Evolutionary conservation across 805 yeast genomes (phyloP).

Genomic region (Starmerella khaoyaiensis): DNA sequence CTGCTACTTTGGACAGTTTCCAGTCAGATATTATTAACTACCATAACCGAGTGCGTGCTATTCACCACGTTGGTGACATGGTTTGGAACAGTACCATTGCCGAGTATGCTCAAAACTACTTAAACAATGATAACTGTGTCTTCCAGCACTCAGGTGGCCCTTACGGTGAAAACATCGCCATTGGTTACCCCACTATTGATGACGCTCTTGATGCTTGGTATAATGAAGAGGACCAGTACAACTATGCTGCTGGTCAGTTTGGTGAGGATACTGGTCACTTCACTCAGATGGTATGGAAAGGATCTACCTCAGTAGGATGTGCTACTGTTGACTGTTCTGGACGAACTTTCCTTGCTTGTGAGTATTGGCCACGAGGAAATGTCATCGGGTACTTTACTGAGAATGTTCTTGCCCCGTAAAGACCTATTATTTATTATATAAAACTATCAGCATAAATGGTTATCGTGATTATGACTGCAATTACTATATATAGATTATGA

Average conservation of each 20-base stretch:
- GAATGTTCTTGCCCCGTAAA: too few species aligned
- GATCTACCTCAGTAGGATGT: conserved; percentile 51
- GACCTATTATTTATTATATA: too few species aligned
- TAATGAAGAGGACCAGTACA: conserved; percentile 43
- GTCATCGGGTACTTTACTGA: conserved; percentile 30
- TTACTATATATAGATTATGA: too few species aligned
- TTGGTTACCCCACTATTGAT: conserved; percentile 42
- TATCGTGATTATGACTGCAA: too few species aligned
- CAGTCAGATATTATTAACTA: conserved; percentile 36
- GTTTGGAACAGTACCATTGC: conserved; percentile 43
- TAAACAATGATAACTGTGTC: conserved; percentile 36
- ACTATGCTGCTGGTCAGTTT: conserved; percentile 37
- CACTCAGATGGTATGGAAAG: conserved; percentile 65
- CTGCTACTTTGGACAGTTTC: conserved; percentile 10
- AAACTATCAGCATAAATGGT: too few species aligned
- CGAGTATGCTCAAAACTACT: conserved; percentile 40
- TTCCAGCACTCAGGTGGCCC: conserved; percentile 53
- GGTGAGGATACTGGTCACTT: conserved; percentile 56
- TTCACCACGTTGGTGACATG: conserved; percentile 40
- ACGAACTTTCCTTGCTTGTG: conserved; percentile 46
- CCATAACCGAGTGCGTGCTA: conserved; percentile 47
- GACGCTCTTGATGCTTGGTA: conserved; percentile 66
- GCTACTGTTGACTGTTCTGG: conserved; percentile 42
- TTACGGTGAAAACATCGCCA: conserved; percentile 68
- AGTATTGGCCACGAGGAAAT: conserved; percentile 64